These are phyloP conservation scores for Grifola frondosa DNA, from an alignment of 1,284 basidiomycete species.

Conservation along the genomic window DNA sequence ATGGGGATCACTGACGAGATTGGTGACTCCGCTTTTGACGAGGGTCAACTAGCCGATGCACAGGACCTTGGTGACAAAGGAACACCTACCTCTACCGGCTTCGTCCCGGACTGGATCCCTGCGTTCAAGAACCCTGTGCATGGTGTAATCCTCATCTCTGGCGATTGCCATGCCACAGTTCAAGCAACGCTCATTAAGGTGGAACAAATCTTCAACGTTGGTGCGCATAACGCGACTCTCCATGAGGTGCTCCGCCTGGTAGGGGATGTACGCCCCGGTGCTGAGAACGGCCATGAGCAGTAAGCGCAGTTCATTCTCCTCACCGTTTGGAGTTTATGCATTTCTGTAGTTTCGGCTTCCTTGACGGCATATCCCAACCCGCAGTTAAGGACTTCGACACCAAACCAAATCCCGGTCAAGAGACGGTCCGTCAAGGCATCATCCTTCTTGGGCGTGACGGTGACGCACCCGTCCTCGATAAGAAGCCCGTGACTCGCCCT, in stretches of 20 bases:
- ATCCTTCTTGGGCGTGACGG: constrained; percentile 35
- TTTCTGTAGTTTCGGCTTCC: constrained; percentile 35
- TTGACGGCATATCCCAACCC: constrained; percentile 43
- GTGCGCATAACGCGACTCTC: constrained; percentile 27
- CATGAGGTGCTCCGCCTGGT: constrained; percentile 31
- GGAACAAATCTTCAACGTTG: constrained; percentile 14
- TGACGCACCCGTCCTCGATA: constrained; percentile 24
- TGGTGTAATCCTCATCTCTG: constrained; percentile 38
- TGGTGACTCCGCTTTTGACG: constrained; percentile 30
- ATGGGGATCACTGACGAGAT: constrained; percentile 37
- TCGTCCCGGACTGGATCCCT: constrained; percentile 32
- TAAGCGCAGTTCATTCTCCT: constrained; percentile 4
- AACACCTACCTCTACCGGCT: constrained; percentile 19
- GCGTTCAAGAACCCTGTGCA: constrained; percentile 37
- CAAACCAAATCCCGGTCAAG: constrained; percentile 35
- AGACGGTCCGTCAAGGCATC: constrained; percentile 31
- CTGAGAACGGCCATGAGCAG: constrained; percentile 37
- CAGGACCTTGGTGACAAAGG: constrained; percentile 23
- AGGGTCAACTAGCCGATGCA: constrained; percentile 34
- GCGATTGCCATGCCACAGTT: constrained; percentile 27
- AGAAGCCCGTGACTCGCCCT: constrained; percentile 32
- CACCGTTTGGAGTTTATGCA: neutral
- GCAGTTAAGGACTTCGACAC: constrained; percentile 35
- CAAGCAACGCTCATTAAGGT: constrained; percentile 11
- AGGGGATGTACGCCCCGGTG: constrained; percentile 34